Base-by-base conservation (phyloP, 768 basidiomycete genomes). In the Trametes gibbosa region DNA sequence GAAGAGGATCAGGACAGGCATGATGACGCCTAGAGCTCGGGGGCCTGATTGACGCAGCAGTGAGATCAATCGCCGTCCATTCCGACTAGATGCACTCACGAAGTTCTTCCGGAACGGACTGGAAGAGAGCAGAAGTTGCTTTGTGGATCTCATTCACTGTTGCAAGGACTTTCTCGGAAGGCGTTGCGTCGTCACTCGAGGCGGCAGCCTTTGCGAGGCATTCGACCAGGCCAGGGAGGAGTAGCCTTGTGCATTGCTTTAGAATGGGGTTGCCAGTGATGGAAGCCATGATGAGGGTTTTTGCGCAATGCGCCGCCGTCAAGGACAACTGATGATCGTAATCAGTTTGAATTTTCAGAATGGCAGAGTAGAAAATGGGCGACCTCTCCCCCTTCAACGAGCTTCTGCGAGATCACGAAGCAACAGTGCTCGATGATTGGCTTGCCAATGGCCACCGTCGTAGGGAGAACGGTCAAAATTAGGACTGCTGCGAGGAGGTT, bases 301-400 rank as follows among this genome's bases (percentile, higher is more conserved):
- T 91, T 1, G 90, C 84, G 66, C 96, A 98, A 65, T 98, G 93
- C 2, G 89, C 84, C 1, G 95, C 94, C 2, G 90, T 91, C n/a
- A 92, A 70, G 1, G 89, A 85, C 40, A 86, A 76, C 92, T 97
- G 57, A 24, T 47, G 19, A 56, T 41, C 3, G 7, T 17, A 24
- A n/a, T 43, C 43, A 24, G 6, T 6, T 23, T 39, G 53, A 23
- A 25, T 42, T 21, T 3, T 23, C 19, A 10, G 19, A 24, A 45
- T 1, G 12, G 37, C 59, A 66, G 41, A 34, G 1, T 37, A 17
- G 23, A 34, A 25, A 40, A 45, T 17, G 24, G 66, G 75, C 63
- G 64, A 92, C 92, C 65, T 94, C 90, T 64, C 84, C 77, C 0
- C 73, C 75, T 37, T 87, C 90, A 17, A 84, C 71, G 5, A 96